A percentile compares a stretch with the other conserved stretches of the same genome.
Conservation (phyloP, 192 early-diverging fungal genomes). For the Coemansia sp. region DNA sequence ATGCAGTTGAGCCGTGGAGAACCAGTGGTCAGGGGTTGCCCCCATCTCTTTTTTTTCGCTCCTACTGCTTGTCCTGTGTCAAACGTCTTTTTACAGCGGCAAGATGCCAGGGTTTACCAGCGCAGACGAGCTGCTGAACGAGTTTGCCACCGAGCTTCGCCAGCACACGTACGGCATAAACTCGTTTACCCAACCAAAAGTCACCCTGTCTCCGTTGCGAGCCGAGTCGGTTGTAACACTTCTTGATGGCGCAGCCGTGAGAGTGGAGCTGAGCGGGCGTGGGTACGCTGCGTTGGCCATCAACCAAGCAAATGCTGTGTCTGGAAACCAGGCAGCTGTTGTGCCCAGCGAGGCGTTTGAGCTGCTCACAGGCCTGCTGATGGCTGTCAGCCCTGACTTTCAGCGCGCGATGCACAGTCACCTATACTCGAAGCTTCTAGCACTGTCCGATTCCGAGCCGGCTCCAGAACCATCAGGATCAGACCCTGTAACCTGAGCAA, state of each 20-base stretch:
- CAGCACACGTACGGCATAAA: conserved; percentile 28
- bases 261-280: conserved; percentile 8
- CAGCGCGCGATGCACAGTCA: conserved; percentile 23
- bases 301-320: too few species aligned
- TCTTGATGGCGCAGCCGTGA: conserved; percentile 4
- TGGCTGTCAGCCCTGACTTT: conserved; percentile 24
- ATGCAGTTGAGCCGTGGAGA: not conserved
- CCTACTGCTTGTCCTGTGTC: not conserved
- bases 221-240: conserved; percentile 11
- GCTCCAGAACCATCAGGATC: not conserved
- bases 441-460: not conserved
- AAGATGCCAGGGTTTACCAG: conserved; percentile 8
- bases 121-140: conserved; percentile 13
- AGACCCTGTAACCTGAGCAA: not conserved
- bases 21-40: not conserved
- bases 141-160: conserved; percentile 21
- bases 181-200: conserved; percentile 2
- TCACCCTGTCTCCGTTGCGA: not conserved
- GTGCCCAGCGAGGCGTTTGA: conserved; percentile 13
- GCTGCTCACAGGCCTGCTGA: conserved; percentile 26
- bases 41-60: not conserved
- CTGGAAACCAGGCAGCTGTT: too few species aligned
- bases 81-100: not conserved
- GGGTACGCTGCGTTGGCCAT: conserved; percentile 15
- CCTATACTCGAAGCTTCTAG: conserved; percentile 17